Base-by-base conservation (phyloP, 345 rosid genomes). In the Schrenkiella parvula region DNA sequence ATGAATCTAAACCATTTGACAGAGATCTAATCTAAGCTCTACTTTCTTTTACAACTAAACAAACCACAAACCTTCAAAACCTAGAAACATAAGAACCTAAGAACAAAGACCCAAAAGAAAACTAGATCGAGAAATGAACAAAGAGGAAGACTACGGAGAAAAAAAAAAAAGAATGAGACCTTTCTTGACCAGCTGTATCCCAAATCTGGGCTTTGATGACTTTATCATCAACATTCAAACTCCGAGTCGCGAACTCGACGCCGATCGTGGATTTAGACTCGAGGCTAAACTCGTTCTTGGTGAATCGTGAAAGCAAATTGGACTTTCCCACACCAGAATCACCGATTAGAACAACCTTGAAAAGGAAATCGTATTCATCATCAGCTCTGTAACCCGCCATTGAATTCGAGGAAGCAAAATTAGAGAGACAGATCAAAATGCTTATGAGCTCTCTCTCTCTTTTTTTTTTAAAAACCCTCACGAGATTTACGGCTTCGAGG, bases 121-220 rank as follows among this genome's bases (percentile, higher is more conserved):
- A 28, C n/a, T 28, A 63, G 80, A 76, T 70, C 65, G 66, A 50
- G 68, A 50, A 37, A 46, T 23, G 41, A 46, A 37, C 14, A 70
- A 46, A 43, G 67, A 15, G n/a, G 34, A 17, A 12, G n/a, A 18
- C 22, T 0, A 58, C 2, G 13, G 26, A 41, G n/a, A n/a, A n/a
- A n/a, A n/a, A n/a, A n/a, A n/a, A n/a, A 58, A 77, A n/a, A 72
- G 26, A 11, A 11, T 6, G 4, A 50, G 68, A 79, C 82, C 80
- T 79, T 75, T 79, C 82, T 57, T 79, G 79, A 64, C 79, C 82
- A 74, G 82, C 80, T 65, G 80, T 77, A 65, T 77, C 80, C 80
- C 80, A 77, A 72, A 77, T 77, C 80, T 77, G 80, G 8, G 82
- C 82, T 69, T 79, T 79, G 77, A 79, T 79, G 77, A 79, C 79